These are phyloP conservation scores for Ramaria rubella DNA, from an alignment of 768 basidiomycete species.

Conservation along the genomic window DNA sequence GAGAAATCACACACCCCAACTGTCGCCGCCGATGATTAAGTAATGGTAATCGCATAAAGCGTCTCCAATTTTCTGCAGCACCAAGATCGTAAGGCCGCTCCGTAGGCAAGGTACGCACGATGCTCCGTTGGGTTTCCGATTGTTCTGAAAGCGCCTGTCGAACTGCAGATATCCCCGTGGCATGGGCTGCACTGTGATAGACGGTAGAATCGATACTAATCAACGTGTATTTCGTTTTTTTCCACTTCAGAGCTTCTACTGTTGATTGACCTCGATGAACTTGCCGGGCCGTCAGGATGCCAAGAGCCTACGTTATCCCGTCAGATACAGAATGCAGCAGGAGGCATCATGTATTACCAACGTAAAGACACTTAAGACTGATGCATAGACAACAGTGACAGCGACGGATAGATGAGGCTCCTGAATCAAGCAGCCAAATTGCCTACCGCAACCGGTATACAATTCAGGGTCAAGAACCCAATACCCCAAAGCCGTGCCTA, in stretches of 20 bases:
- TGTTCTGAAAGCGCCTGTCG: neutral
- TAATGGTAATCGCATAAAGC: neutral
- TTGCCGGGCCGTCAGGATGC: neutral
- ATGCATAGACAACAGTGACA: neutral
- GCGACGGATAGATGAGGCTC: neutral
- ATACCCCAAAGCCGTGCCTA: neutral
- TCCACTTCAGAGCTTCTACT: neutral
- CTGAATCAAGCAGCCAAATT: neutral
- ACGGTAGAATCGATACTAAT: neutral
- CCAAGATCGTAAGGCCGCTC: constrained; percentile 1
- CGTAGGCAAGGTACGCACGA: neutral
- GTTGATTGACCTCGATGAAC: neutral
- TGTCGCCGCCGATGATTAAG: neutral
- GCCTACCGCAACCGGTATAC: neutral
- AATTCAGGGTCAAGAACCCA: neutral
- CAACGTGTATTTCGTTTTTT: neutral
- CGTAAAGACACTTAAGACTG: neutral
- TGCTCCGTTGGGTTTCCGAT: no score
- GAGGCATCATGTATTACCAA: neutral
- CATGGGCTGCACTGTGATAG: neutral
- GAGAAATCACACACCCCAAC: neutral
- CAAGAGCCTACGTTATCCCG: neutral
- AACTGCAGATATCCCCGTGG: neutral
- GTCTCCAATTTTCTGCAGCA: neutral
- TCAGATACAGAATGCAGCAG: neutral